Base-by-base conservation (phyloP, 2,329 filamentous ascomycete species). In the Annulohypoxylon truncatum region DNA sequence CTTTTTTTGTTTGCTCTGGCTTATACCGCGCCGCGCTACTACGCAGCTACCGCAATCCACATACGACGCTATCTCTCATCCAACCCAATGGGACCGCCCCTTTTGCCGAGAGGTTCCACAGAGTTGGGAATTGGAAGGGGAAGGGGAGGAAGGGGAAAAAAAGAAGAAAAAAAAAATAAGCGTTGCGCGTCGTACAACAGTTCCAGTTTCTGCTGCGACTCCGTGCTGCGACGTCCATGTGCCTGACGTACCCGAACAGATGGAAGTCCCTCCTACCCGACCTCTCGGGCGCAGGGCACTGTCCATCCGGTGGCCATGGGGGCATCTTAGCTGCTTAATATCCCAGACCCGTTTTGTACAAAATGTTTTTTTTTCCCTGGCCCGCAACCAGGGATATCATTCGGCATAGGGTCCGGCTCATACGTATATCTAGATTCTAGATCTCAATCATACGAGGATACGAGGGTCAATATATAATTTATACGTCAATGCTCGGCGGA, bases 61-160 rank as follows among this genome's bases (percentile, higher is more conserved):
- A 54, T 66, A 48, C 28, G 46, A 52, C 48, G 22, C 44, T 52
- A 51, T 58, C 13, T 20, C 9, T 15, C 13, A 48, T 55, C 61
- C 62, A 66, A 18, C 52, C 66, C 66, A 68, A 68, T 68, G 66
- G 59, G 63, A 61, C 63, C 7, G 15, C 18, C 46, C 31, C 55
- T 57, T 64, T 66, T 68, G 66, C 66, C 66, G 66, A 68, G 55
- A 61, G 55, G 66, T 68, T 63, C 62, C 66, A 68, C 66, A 66
- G 63, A 47, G 35, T 58, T 66, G 66, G 66, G 63, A 61, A 61
- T 15, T 22, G 29, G 22, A 38, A 12, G 7, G 3, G 35, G 18
- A 38, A n/a, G 35, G 35, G 35, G 4, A 38, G 12, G 9, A 38
- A 8, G 12, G 35, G 35, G 15, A 35, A 15, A 35, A 33, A 9